Evolutionary conservation across 2,329 filamentous ascomycete genomes (phyloP).

Genomic region (Pseudogymnoascus sp.): DNA sequence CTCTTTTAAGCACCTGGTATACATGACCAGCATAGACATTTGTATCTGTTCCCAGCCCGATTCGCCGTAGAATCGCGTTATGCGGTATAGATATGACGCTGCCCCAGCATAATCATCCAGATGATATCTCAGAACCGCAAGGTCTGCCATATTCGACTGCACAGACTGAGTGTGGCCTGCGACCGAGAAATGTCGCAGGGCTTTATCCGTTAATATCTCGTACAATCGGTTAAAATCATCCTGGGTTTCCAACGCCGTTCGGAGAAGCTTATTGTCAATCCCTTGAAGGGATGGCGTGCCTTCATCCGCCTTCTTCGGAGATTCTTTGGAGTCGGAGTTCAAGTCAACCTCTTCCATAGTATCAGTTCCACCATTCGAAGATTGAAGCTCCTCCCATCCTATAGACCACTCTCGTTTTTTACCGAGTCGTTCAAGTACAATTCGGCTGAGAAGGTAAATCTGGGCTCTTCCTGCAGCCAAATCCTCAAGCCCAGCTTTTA

Average conservation of each 20-base stretch:
- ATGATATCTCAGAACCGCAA: constrained; percentile 76
- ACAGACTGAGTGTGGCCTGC: constrained; percentile 71
- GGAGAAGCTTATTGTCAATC: constrained; percentile 48
- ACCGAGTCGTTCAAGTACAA: constrained; percentile 67
- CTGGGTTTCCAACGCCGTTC: constrained; percentile 49
- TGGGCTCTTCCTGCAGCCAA: constrained; percentile 77
- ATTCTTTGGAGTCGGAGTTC: constrained; percentile 31
- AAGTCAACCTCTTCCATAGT: constrained; percentile 50
- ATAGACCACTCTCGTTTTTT: constrained; percentile 65
- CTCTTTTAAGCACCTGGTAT: constrained; percentile 71
- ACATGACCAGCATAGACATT: constrained; percentile 75
- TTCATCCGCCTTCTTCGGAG: neutral
- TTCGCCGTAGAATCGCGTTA: constrained; percentile 70
- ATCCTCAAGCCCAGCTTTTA: constrained; percentile 64
- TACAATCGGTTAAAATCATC: constrained; percentile 59
- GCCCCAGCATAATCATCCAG: constrained; percentile 65
- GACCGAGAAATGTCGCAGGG: constrained; percentile 72
- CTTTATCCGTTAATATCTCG: constrained; percentile 73
- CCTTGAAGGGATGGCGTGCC: constrained; percentile 31
- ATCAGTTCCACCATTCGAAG: constrained; percentile 17
- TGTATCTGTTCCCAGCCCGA: constrained; percentile 74
- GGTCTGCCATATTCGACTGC: constrained; percentile 70
- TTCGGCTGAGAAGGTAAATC: constrained; percentile 69
- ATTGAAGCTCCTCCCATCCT: constrained; percentile 54
- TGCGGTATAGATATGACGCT: constrained; percentile 66